Evolutionary conservation across 1,284 basidiomycete genomes (phyloP).

Genomic region (Ceratobasidium sp.): DNA sequence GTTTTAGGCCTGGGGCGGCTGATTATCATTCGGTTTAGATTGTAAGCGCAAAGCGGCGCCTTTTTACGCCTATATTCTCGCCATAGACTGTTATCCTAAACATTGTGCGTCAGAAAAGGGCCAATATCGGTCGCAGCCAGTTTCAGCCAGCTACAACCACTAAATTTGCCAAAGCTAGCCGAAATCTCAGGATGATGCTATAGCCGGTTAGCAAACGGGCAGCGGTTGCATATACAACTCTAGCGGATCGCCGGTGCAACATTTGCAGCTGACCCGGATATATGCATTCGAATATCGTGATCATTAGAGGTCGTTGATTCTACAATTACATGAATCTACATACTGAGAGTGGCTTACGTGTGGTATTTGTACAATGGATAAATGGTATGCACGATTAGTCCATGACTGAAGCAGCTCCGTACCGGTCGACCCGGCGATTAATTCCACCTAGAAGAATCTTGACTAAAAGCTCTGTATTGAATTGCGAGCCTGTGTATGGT

Average conservation of each 20-base stretch:
- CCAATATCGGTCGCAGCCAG: no score
- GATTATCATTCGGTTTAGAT: neutral
- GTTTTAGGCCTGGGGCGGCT: neutral
- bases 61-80: no score
- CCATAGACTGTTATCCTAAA: no score
- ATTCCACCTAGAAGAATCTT: conserved; percentile 58
- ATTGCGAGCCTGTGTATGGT: conserved; percentile 47
- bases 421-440: conserved; percentile 46
- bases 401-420: conserved; percentile 16
- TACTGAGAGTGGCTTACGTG: neutral
- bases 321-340: neutral
- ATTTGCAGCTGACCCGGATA: no score
- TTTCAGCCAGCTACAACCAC: no score
- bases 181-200: no score
- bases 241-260: no score
- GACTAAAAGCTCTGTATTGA: conserved; percentile 53
- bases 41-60: neutral
- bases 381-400: neutral
- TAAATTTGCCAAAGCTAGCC: no score
- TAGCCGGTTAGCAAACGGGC: no score
- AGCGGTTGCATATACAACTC: no score
- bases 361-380: neutral
- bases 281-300: neutral
- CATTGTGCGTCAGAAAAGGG: no score
- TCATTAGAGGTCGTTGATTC: neutral